A percentile compares a stretch with the other conserved stretches of the same genome.
phyloP scores from a whole-genome alignment of 2,329 filamentous ascomycete genomes.

The Cercospora berteroae region DNA sequence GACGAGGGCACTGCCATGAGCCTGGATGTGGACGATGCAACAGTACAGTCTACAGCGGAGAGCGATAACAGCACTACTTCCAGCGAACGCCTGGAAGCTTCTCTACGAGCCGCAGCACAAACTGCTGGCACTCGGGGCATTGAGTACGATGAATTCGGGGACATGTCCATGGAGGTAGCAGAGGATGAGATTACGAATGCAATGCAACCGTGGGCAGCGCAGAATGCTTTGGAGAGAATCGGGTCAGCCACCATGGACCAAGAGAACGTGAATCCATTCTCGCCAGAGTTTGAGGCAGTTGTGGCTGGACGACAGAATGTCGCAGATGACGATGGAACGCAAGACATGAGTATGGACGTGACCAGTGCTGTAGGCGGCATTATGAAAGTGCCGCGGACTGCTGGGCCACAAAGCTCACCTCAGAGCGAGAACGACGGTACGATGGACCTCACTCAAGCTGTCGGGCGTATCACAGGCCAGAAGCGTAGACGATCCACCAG shows the following conservation, averaged over 20 bases:
- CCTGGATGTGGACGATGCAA: slow-evolving; percentile 61
- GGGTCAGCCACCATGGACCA: slow-evolving; percentile 43
- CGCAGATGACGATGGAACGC: slow-evolving; percentile 44
- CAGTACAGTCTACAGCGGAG: slow-evolving; percentile 30
- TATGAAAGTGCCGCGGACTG: slow-evolving; percentile 48
- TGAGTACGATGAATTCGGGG: slow-evolving; percentile 56
- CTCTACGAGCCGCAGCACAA: slow-evolving; percentile 70
- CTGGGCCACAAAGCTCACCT: slow-evolving; percentile 39
- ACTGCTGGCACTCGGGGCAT: slow-evolving; percentile 72
- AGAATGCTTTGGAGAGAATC: slow-evolving; percentile 37
- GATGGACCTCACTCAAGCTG: slow-evolving; percentile 57
- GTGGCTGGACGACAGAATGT: slow-evolving; percentile 29
- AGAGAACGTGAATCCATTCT: slow-evolving; percentile 52
- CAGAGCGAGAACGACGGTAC: slow-evolving; percentile 45
- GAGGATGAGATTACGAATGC: slow-evolving; percentile 72
- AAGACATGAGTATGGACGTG: slow-evolving; percentile 90
- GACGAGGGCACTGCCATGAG: slow-evolving; percentile 80
- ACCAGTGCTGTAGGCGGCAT: slow-evolving; percentile 81
- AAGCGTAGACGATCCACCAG: slow-evolving; percentile 46
- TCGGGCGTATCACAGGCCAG: slow-evolving; percentile 51
- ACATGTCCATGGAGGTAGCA: slow-evolving; percentile 53
- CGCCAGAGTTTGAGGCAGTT: slow-evolving; percentile 43
- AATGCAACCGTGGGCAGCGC: slow-evolving; percentile 70
- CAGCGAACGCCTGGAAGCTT: slow-evolving; percentile 72
- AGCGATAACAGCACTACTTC: slow-evolving; percentile 59